Evolutionary conservation across 805 yeast species (phyloP), one percentile per base, ranked within the genome.

Genomic region (Candida michaelii): DNA sequence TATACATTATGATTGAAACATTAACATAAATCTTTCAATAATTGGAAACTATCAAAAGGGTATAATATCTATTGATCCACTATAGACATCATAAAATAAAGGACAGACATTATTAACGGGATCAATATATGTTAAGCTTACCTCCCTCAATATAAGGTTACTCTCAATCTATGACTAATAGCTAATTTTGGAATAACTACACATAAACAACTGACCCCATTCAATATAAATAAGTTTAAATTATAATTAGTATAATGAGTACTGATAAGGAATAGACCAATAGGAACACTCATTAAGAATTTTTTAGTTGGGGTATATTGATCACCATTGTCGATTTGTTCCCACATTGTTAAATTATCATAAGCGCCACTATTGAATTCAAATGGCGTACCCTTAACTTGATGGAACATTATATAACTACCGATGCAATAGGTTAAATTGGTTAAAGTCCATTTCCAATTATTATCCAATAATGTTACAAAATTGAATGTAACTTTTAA

Each of bases 311-410:
- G 99, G 0, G 99, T 93, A 62, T 90, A 91, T 63, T 89, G 95
- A 59, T 89, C 97, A 45, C 98, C 99, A 56, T 90, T 82, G 62
- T 87, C 95, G 45, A 85, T 83, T 65, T 91, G 99, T 65, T 91
- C 99, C 99, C 99, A 91, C 97, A 91, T 89, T 16, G 97, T 93
- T 52, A 91, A 74, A 57, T 88, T 83, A 60, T 91, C 99, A 65
- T 85, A 93, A 0, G 97, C 98, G 32, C 99, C 99, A 30, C 86
- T 83, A 59, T 90, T 93, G 70, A 91, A 90, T 55, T 93, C 99
- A 60, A 91, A 93, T 0, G 99, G 99, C 2, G 96, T 89, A 29
- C 99, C 99, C 57, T 91, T 93, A 34, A 93, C 88, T 61, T 87
- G 84, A 63, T 91, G 99, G 62, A 91, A 93, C 98, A 91, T 93